A percentile compares a stretch with the other conserved stretches of the same genome.
phyloP scores from a whole-genome alignment of 345 rosid species.

The Dovyalis caffra region DNA sequence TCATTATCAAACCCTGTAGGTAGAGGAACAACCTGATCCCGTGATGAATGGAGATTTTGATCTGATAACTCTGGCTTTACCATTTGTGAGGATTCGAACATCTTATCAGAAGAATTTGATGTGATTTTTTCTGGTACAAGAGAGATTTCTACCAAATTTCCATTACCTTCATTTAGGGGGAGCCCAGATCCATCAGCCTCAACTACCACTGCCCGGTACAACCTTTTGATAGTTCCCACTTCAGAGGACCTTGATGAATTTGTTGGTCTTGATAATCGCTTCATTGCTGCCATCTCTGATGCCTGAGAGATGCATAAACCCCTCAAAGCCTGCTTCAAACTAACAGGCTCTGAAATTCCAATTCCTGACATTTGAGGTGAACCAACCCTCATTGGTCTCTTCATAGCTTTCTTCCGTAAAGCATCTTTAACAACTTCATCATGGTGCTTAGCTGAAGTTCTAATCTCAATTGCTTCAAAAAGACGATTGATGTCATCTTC shows the following conservation, averaged over 20 bases:
- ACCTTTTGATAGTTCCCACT: constrained; percentile 56
- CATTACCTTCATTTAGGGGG: constrained; percentile 40
- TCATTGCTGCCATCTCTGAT: constrained; percentile 82
- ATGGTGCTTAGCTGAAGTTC: constrained; percentile 42
- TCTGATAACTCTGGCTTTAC: constrained; percentile 25
- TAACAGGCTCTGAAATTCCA: constrained; percentile 65
- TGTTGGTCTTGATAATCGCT: constrained; percentile 53
- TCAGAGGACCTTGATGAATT: constrained; percentile 49
- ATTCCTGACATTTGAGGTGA: constrained; percentile 58
- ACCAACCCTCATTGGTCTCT: constrained; percentile 63
- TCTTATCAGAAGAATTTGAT: constrained; percentile 27
- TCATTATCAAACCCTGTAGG: constrained; percentile 10
- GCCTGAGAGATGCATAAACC: constrained; percentile 84
- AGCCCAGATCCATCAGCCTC: constrained; percentile 54
- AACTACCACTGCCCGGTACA: constrained; percentile 62
- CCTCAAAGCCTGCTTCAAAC: constrained; percentile 82
- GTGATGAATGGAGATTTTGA: constrained; percentile 24
- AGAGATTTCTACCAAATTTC: constrained; percentile 57
- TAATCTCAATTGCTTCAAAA: constrained; percentile 54
- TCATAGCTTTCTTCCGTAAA: constrained; percentile 57
- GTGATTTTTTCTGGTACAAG: constrained; percentile 50
- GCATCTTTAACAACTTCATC: constrained; percentile 38
- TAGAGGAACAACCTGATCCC: constrained; percentile 11
- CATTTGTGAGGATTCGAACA: constrained; percentile 30
- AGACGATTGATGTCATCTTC: constrained; percentile 75